Conservation (phyloP, 2,329 filamentous ascomycete species). For the Hansfordia pulvinata region DNA sequence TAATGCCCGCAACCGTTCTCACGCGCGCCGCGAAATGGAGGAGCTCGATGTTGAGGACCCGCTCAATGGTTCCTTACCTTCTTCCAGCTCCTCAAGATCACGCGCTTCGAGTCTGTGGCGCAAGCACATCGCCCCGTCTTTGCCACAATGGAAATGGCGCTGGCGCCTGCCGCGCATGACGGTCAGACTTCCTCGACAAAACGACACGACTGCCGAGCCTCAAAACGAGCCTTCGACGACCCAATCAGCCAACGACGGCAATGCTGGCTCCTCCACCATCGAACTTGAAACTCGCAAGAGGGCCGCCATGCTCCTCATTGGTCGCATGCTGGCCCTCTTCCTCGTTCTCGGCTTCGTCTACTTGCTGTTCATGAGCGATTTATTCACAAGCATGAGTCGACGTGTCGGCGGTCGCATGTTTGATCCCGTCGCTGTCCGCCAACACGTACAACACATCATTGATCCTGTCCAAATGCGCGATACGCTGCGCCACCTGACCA, state of each 20-base stretch:
- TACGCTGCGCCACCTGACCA: constrained; percentile 63
- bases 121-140: constrained; percentile 38
- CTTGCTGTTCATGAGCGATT: constrained; percentile 70
- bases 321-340: constrained; percentile 60
- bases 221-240: too few species aligned
- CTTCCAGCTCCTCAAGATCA: constrained; percentile 17
- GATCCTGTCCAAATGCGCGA: constrained; percentile 57
- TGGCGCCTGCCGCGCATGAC: constrained; percentile 35
- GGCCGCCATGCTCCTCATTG: constrained; percentile 46
- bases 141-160: constrained; percentile 42
- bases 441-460: constrained; percentile 60
- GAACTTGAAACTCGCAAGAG: constrained; percentile 11
- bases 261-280: constrained; percentile 5
- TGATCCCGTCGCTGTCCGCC: constrained; percentile 69
- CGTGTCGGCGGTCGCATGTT: constrained; percentile 59
- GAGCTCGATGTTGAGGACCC: constrained; percentile 79
- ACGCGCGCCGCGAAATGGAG: constrained; percentile 73
- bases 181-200: constrained; percentile 30
- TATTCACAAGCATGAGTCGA: constrained; percentile 55
- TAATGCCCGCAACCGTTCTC: constrained; percentile 52
- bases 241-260: constrained; percentile 8
- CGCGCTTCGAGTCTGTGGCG: constrained; percentile 27
- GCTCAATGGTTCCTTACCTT: constrained; percentile 19
- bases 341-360: constrained; percentile 70
- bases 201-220: constrained; percentile 11